A percentile compares a stretch with the other conserved stretches of the same genome.
phyloP scores from a whole-genome alignment of 129 eudicot genomes.

The Centella asiatica region DNA sequence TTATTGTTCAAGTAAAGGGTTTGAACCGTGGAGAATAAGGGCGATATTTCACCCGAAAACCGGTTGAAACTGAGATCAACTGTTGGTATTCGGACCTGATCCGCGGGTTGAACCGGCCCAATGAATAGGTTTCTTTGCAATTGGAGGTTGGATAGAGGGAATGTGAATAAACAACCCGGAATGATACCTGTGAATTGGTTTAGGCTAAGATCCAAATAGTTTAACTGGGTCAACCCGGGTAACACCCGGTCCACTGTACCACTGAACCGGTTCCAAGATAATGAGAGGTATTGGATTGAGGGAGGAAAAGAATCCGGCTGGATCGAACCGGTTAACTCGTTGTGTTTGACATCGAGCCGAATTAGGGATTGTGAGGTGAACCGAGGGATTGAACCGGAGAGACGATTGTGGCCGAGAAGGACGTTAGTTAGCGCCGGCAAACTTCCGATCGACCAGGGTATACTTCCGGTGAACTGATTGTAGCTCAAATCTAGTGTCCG shows the following conservation, averaged over 20 bases:
- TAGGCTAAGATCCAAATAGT: conserved; percentile 60
- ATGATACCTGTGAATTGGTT: conserved; percentile 73
- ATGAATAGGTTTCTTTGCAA: conserved; percentile 57
- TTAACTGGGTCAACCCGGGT: conserved; percentile 40
- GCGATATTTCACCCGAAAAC: conserved; percentile 65
- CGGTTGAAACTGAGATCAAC: conserved; percentile 79
- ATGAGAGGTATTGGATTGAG: conserved; percentile 59
- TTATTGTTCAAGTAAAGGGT: conserved; percentile 73
- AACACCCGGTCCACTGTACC: conserved; percentile 53
- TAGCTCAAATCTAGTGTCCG: conserved; percentile 74
- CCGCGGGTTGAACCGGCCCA: conserved; percentile 60
- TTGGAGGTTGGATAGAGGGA: conserved; percentile 65
- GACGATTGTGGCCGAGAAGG: conserved; percentile 50
- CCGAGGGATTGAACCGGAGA: conserved; percentile 46
- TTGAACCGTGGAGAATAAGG: conserved; percentile 60
- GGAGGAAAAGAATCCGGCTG: conserved; percentile 45
- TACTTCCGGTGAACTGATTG: conserved; percentile 57
- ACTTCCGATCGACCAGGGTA: conserved; percentile 45
- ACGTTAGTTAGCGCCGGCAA: conserved; percentile 49
- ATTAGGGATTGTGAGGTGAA: conserved; percentile 36
- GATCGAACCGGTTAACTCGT: conserved; percentile 55
- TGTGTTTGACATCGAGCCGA: conserved; percentile 65
- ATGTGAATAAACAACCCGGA: conserved; percentile 47
- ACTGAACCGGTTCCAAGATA: conserved; percentile 58
- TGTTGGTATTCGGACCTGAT: conserved; percentile 54